phyloP scores from a whole-genome alignment of 208 protist genomes.

The Acanthamoeba sp. region DNA sequence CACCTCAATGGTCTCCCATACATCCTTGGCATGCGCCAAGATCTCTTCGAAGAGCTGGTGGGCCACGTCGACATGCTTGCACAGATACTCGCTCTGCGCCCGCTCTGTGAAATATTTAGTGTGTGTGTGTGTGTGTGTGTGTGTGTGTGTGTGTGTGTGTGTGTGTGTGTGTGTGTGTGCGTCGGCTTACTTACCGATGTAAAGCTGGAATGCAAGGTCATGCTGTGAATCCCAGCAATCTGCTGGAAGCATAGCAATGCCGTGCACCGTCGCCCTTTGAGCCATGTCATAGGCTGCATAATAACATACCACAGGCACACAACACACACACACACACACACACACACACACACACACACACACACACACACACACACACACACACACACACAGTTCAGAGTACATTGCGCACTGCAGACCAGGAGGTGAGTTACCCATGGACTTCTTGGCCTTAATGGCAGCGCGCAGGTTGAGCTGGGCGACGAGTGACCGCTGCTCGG shows the following conservation, averaged over 20 bases:
- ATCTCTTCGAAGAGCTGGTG: slow-evolving; percentile 6
- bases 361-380: too few species aligned
- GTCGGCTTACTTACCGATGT: too few species aligned
- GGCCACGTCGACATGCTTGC: not conserved
- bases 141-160: too few species aligned
- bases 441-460: not conserved
- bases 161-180: too few species aligned
- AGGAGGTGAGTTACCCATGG: not conserved
- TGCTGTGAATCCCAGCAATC: slow-evolving; percentile 61
- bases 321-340: too few species aligned
- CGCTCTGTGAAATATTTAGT: too few species aligned
- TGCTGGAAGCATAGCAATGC: slow-evolving; percentile 49
- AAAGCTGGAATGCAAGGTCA: slow-evolving; percentile 25
- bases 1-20: slow-evolving; percentile 19
- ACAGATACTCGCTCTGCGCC: slow-evolving; percentile 41
- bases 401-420: not conserved
- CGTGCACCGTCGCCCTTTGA: not conserved
- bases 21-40: not conserved
- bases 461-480: slow-evolving; percentile 12
- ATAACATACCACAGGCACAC: not conserved
- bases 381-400: too few species aligned
- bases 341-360: too few species aligned
- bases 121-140: too few species aligned
- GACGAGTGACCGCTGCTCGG: not conserved
- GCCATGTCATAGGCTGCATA: slow-evolving; percentile 49